Evolutionary conservation across 2,329 filamentous ascomycete species (phyloP).

Genomic region (Davidsoniella eucalypti): DNA sequence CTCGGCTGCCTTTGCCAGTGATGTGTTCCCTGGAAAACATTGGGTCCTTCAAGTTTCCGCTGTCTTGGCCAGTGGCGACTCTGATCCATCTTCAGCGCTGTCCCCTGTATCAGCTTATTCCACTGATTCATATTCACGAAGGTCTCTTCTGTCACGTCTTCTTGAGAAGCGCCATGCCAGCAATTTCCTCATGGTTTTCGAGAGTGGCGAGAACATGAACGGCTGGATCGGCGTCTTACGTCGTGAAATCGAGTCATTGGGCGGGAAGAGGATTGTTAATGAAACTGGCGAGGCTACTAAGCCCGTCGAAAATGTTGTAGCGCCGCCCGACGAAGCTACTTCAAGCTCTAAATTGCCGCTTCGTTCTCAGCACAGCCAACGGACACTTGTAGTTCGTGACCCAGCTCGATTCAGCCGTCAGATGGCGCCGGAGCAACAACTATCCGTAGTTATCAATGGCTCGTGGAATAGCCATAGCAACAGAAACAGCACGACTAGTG

Average conservation of each 20-base stretch:
- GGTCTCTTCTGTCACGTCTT: conserved; percentile 45
- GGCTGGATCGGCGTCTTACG: conserved; percentile 54
- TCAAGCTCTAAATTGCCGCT: conserved; percentile 14
- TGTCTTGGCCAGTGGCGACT: conserved; percentile 35
- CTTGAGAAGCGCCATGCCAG: conserved; percentile 38
- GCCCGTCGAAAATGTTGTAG: conserved; percentile 20
- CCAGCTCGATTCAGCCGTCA: conserved; percentile 23
- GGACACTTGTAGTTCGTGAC: conserved; percentile 31
- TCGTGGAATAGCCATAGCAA: conserved; percentile 17
- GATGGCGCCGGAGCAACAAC: conserved; percentile 1
- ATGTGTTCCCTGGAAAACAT: conserved; percentile 62
- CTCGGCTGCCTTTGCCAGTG: conserved; percentile 65
- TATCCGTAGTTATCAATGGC: not conserved
- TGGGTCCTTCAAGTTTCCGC: conserved; percentile 67
- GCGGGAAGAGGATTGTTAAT: conserved; percentile 46
- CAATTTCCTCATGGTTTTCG: conserved; percentile 56
- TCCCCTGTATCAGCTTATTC: conserved; percentile 13
- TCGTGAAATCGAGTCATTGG: conserved; percentile 51
- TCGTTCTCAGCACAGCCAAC: conserved; percentile 27
- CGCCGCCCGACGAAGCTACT: conserved; percentile 3
- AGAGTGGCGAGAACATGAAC: conserved; percentile 59
- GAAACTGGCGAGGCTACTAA: conserved; percentile 39
- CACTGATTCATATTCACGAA: conserved; percentile 24
- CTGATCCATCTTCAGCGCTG: conserved; percentile 18
- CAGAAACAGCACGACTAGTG: conserved; percentile 15